Percentiles rank a stretch among this genome's conserved stretches.
Conservation (phyloP, 2,329 filamentous ascomycete species). For the Cordyceps cateniannulata region DNA sequence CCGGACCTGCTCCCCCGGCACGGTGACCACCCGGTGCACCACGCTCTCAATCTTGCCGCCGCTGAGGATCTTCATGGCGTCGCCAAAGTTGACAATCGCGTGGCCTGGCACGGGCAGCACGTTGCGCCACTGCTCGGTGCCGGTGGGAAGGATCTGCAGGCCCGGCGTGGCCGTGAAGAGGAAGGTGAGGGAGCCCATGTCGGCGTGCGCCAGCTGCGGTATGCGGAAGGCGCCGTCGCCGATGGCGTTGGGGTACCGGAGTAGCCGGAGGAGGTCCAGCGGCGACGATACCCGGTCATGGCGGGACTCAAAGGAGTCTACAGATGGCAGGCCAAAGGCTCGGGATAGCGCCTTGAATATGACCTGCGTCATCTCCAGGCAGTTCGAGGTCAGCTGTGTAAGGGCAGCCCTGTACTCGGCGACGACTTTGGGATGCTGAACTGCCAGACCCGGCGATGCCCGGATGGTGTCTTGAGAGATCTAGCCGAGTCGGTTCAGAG, state of each 20-base stretch:
- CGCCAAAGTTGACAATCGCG: neutral
- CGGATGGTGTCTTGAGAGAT: neutral
- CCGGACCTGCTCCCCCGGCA: neutral
- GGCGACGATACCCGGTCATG: neutral
- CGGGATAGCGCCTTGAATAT: neutral
- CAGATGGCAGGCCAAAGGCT: neutral
- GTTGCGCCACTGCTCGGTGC: neutral
- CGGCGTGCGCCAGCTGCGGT: conserved; percentile 1
- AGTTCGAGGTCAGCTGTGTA: neutral
- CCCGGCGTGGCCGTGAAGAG: neutral
- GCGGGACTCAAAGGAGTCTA: neutral
- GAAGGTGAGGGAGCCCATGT: conserved; percentile 6
- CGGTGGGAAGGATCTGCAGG: neutral
- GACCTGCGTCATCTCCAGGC: neutral
- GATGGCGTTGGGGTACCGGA: neutral
- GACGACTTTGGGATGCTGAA: neutral
- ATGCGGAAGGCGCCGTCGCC: neutral
- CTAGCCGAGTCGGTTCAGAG: neutral
- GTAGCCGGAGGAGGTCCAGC: neutral
- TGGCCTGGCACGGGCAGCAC: neutral
- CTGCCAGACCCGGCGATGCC: neutral
- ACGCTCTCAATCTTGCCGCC: neutral
- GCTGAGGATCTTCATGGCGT: conserved; percentile 5
- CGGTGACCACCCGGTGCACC: neutral
- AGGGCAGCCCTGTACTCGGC: neutral